Conservation (phyloP, 2,329 filamentous ascomycete genomes). For the Diaporthe amygdali region DNA sequence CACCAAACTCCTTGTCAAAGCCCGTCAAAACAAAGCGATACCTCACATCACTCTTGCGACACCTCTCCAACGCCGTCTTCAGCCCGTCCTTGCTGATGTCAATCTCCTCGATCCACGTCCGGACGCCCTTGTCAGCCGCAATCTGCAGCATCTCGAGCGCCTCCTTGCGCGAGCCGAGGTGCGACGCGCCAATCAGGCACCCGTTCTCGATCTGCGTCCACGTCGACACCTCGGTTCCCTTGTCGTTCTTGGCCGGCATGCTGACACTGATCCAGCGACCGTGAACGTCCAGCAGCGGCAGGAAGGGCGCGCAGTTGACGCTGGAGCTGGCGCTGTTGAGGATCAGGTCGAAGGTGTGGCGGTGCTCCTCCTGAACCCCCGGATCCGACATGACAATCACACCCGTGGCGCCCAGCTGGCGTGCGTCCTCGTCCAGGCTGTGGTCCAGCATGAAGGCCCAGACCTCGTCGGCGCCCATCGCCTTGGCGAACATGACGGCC, state of each 20-base stretch:
- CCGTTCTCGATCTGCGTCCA: conserved; percentile 80
- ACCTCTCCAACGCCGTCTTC: conserved; percentile 70
- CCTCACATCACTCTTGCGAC: conserved; percentile 73
- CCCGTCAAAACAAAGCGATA: conserved; percentile 79
- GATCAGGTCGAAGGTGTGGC: conserved; percentile 76
- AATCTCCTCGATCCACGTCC: conserved; percentile 75
- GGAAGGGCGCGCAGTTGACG: conserved; percentile 73
- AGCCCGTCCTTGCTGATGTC: conserved; percentile 76
- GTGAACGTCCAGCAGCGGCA: conserved; percentile 81
- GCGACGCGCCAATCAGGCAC: conserved; percentile 72
- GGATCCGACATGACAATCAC: conserved; percentile 63
- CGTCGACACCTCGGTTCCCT: conserved; percentile 72
- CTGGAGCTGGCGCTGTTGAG: conserved; percentile 76
- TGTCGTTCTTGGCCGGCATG: conserved; percentile 70
- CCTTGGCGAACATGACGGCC: conserved; percentile 72
- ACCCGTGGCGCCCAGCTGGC: conserved; percentile 64
- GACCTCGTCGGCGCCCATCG: conserved; percentile 62
- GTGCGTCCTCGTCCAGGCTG: conserved; percentile 64
- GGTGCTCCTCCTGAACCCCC: conserved; percentile 61
- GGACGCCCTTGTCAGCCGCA: conserved; percentile 71
- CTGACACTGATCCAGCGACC: conserved; percentile 82
- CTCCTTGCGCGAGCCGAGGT: conserved; percentile 74
- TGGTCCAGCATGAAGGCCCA: conserved; percentile 67
- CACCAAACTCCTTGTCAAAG: conserved; percentile 72
- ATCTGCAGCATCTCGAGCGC: conserved; percentile 75